A percentile compares a stretch with the other conserved stretches of the same genome.
phyloP scores from a whole-genome alignment of 2,329 filamentous ascomycete genomes.

The Ploettnerulaceae sp. region DNA sequence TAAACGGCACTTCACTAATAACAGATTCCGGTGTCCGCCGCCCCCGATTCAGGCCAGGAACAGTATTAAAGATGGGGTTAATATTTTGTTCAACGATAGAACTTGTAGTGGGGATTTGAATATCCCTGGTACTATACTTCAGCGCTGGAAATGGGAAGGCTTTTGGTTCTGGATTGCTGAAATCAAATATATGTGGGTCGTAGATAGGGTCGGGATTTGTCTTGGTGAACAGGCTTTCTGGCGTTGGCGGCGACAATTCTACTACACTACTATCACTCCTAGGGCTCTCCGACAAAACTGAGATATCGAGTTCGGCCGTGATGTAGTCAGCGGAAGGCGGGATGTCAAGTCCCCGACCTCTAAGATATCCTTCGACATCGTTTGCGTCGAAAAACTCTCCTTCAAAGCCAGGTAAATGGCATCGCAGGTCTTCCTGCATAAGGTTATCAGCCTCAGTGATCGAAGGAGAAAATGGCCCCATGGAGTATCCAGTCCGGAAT shows the following conservation, averaged over 20 bases:
- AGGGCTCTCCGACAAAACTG: conserved; percentile 14
- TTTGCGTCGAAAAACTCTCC: conserved; percentile 74
- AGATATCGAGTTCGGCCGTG: conserved; percentile 49
- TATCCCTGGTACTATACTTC: conserved; percentile 13
- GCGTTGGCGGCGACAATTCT: conserved; percentile 21
- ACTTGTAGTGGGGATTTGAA: background rate
- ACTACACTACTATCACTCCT: conserved; percentile 17
- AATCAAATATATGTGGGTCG: conserved; percentile 8
- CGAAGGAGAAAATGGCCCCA: conserved; percentile 45
- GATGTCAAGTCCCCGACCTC: conserved; percentile 57
- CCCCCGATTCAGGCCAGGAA: background rate
- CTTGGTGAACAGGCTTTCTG: conserved; percentile 18
- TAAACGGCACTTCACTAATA: conserved; percentile 2
- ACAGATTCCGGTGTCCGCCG: conserved; percentile 2
- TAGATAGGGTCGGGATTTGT: conserved; percentile 4
- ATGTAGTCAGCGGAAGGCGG: conserved; percentile 56
- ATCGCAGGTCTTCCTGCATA: conserved; percentile 45
- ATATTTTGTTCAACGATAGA: conserved; percentile 14
- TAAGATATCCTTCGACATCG: conserved; percentile 72
- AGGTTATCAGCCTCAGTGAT: conserved; percentile 40
- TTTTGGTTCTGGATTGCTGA: conserved; percentile 15
- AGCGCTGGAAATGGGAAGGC: conserved; percentile 21
- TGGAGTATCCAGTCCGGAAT: conserved; percentile 37
- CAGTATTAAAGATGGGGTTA: conserved; percentile 21
- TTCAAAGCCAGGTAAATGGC: conserved; percentile 57